These are phyloP conservation scores for Capillidium heterosporum DNA, from an alignment of 371 early-diverging fungal species.

Conservation along the genomic window DNA sequence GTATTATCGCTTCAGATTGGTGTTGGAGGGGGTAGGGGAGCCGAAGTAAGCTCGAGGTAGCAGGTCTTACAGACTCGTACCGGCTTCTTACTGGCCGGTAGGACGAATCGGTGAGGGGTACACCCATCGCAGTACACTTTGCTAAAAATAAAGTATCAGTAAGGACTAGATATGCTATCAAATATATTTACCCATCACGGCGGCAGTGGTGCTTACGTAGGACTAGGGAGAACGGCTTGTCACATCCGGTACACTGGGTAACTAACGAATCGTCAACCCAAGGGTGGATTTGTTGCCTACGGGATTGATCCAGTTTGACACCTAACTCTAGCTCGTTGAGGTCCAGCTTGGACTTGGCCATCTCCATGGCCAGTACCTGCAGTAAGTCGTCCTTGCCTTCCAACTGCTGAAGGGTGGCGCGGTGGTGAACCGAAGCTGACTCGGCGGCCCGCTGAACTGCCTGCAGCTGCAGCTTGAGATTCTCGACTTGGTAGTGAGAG, in stretches of 20 bases:
- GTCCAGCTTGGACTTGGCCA: conserved; percentile 4
- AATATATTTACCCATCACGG: conserved; percentile 3
- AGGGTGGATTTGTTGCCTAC: not conserved
- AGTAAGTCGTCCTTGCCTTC: not conserved
- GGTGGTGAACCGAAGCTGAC: no score
- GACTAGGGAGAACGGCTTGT: not conserved
- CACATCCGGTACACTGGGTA: conserved; percentile 2
- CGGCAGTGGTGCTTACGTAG: conserved; percentile 5
- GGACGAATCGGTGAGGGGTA: not conserved
- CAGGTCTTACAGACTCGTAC: not conserved
- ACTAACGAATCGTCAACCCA: conserved; percentile 3
- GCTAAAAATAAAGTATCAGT: not conserved
- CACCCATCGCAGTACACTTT: conserved; percentile 5
- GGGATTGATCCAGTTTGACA: not conserved
- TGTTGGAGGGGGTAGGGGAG: no score
- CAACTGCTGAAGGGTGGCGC: no score
- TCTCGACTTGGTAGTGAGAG: not conserved
- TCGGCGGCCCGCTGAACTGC: not conserved
- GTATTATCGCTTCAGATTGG: no score
- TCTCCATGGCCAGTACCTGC: not conserved
- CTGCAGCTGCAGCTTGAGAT: not conserved
- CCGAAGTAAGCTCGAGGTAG: not conserved
- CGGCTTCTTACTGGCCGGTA: conserved; percentile 1
- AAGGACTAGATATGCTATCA: not conserved
- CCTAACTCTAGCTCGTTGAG: not conserved